Conservation (phyloP, 2,329 filamentous ascomycete species). For the Xylaria sp. region DNA sequence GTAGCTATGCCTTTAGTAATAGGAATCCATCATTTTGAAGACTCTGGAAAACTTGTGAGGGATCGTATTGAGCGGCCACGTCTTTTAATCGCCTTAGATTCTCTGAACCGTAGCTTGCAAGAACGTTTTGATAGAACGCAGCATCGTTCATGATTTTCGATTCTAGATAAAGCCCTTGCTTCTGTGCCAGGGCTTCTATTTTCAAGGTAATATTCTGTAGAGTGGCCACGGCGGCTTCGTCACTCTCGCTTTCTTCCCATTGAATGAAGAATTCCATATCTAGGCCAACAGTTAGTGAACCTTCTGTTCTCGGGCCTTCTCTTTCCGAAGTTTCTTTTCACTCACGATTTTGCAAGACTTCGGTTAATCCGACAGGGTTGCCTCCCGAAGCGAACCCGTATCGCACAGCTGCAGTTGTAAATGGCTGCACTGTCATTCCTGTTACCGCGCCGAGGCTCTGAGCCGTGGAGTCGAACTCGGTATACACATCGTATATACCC, state of each 20-base stretch:
- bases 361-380: background rate
- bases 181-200: background rate
- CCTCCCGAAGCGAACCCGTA: background rate
- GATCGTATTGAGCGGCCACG: background rate
- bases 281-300: background rate
- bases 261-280: background rate
- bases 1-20: background rate
- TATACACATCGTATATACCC: background rate
- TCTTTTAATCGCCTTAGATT: background rate
- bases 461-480: background rate
- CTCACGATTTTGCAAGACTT: background rate
- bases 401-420: background rate
- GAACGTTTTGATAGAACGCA: background rate
- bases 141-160: background rate
- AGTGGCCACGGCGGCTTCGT: background rate
- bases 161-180: background rate
- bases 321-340: background rate
- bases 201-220: background rate
- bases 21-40: conserved; percentile 1
- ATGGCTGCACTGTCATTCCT: background rate
- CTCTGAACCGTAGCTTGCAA: background rate
- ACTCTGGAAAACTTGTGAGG: background rate
- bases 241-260: background rate
- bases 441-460: background rate
- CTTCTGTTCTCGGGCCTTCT: background rate